Conservation (phyloP, 176 grass and related monocot genomes). For the Cenchrus fungigraminus region DNA sequence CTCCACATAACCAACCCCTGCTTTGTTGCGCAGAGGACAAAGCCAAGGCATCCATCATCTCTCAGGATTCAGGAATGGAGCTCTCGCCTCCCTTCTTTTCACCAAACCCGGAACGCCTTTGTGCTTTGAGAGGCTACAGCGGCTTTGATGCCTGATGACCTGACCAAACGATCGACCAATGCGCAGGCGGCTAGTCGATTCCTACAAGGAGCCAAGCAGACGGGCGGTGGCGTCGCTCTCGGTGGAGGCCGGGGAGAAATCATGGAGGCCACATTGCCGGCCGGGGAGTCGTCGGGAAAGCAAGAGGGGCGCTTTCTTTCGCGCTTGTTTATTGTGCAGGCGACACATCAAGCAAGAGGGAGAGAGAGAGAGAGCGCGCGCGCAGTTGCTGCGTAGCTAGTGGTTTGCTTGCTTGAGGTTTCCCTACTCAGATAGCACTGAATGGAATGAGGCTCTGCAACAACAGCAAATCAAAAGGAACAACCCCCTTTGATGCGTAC, state of each 20-base stretch:
- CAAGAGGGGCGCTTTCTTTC: constrained; percentile 3
- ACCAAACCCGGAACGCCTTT: constrained; percentile 4
- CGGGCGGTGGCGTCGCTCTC: constrained; percentile 27
- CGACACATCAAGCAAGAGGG: neutral
- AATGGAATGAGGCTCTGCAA: neutral
- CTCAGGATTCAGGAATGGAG: neutral
- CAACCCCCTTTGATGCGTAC: neutral
- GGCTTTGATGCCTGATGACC: neutral
- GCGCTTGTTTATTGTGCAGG: constrained; percentile 18
- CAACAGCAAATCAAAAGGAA: neutral
- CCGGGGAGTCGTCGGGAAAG: constrained; percentile 10
- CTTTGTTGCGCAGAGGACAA: neutral
- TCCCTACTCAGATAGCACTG: constrained; percentile 62
- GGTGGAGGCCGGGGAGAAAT: neutral
- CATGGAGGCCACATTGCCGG: neutral
- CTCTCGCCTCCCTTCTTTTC: constrained; percentile 3
- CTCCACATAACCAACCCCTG: constrained; percentile 44
- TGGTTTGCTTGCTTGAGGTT: constrained; percentile 39
- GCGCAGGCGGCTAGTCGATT: constrained; percentile 13
- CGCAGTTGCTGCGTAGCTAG: neutral
- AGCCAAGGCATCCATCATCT: neutral
- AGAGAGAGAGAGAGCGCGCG: neutral
- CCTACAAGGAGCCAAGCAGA: constrained; percentile 40
- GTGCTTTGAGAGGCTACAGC: neutral
- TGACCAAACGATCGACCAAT: neutral